Percentiles rank a stretch among this genome's conserved stretches.
phyloP scores from a whole-genome alignment of 1,139 yeast genomes.

The Pneumocystis sp. region DNA sequence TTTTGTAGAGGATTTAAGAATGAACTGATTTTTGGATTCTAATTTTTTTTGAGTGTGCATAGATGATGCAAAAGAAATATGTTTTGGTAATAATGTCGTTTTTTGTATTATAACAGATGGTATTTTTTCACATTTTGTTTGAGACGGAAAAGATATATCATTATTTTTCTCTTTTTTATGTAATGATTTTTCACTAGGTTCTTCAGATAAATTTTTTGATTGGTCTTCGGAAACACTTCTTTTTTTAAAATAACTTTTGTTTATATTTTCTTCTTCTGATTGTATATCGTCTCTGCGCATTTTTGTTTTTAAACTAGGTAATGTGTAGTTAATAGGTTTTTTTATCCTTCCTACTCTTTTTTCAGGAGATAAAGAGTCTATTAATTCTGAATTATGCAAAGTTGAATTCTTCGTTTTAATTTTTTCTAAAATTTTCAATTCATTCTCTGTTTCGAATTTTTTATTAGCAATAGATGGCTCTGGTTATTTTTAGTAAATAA shows the following conservation, averaged over 20 bases:
- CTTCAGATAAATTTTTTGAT: neutral
- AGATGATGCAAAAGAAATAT: neutral
- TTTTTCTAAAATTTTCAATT: neutral
- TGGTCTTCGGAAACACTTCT: neutral
- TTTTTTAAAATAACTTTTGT: neutral
- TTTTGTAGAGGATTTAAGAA: neutral
- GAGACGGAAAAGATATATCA: neutral
- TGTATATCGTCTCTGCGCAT: conserved; percentile 46
- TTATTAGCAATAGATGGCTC: neutral
- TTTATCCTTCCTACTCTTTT: conserved; percentile 28
- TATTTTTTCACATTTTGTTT: neutral
- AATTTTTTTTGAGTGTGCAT: neutral
- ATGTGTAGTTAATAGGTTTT: conserved; percentile 48
- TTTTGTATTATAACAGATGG: conserved; percentile 1
- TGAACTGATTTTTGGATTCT: neutral
- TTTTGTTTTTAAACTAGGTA: conserved; percentile 53
- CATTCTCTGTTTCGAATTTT: neutral
- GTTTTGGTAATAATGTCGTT: neutral
- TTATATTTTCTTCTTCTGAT: neutral
- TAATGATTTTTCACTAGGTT: neutral
- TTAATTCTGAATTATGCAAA: neutral
- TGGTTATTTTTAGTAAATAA: neutral
- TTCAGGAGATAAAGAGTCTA: neutral
- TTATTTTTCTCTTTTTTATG: neutral
- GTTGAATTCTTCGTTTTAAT: neutral